Evolutionary conservation across 768 basidiomycete species (phyloP), one percentile per base, ranked within the genome.

Genomic region (Exidia glandulosa): DNA sequence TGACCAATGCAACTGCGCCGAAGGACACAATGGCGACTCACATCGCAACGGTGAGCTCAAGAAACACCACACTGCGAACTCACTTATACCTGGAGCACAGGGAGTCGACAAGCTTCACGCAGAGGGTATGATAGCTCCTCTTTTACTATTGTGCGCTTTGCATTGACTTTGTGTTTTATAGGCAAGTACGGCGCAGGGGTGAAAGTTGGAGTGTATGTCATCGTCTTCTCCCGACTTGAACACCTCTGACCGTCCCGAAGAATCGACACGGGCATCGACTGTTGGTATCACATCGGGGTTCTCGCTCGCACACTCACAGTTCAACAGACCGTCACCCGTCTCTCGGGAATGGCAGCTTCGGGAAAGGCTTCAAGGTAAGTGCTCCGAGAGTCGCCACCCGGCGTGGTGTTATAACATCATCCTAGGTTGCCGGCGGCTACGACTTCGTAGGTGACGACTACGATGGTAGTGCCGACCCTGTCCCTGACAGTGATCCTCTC

Each of bases 21-120:
- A 70, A 75, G 14, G 80, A 81, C 64, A 60, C 76, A 3, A 70
- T 79, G 64, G 78, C 79, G 0, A 79, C 83, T 0, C 83, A 85
- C 63, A 68, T 81, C 55, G 62, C 81, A 56, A 83, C 81, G 31
- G 83, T 81, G n/a, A n/a, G n/a, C n/a, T n/a, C n/a, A 62, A 62
- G 73, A 66, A n/a, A 25, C 9, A 27, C 29, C 56, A 32, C 37
- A 60, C 27, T 3, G 31, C 7, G 27, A 32, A 56, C 29, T 37
- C 13, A 31, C 2, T 52, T 27, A 41, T 33, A 25, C 56, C 13
- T 56, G 54, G 33, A 29, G 32, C 52, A 23, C 36, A 84, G 81
- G 81, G 83, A n/a, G 85, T 86, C 2, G 81, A 86, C 64, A 80
- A 78, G 61, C 74, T 86, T n/a, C 86, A 88, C 66, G 81, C 82